Percentiles rank a stretch among this genome's conserved stretches.
Evolutionary conservation across 2,329 filamentous ascomycete genomes (phyloP).

Genomic region (Hysterium pulicare): DNA sequence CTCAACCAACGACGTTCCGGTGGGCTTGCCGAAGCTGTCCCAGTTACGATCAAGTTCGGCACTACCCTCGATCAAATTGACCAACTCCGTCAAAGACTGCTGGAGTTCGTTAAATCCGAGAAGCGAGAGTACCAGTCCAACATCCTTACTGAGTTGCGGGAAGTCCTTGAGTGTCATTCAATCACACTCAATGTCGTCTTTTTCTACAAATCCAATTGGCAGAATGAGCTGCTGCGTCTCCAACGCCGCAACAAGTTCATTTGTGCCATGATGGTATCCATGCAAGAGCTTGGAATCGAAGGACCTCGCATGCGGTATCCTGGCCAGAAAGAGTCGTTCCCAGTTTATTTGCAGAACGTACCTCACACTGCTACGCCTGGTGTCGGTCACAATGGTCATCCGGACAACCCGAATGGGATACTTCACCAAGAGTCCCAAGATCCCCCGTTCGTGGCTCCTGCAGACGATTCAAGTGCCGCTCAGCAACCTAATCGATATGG

Average conservation of each 20-base stretch:
- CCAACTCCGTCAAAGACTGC: conserved; percentile 70
- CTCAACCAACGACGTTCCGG: conserved; percentile 91
- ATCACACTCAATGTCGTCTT: conserved; percentile 90
- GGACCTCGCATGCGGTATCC: conserved; percentile 72
- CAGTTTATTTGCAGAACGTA: conserved; percentile 59
- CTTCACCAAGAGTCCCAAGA: conserved; percentile 35
- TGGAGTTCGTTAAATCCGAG: conserved; percentile 78
- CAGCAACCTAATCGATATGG: conserved; percentile 33
- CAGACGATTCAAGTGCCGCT: conserved; percentile 13
- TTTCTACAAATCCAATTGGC: conserved; percentile 97
- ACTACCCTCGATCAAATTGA: conserved; percentile 82
- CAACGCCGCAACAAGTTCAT: conserved; percentile 93
- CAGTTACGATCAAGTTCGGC: conserved; percentile 82
- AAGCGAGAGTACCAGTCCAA: conserved; percentile 87
- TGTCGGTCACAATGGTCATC: conserved; percentile 40
- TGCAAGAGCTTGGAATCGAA: conserved; percentile 81
- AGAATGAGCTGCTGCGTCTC: conserved; percentile 88
- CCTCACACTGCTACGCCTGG: conserved; percentile 44
- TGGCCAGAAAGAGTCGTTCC: conserved; percentile 64
- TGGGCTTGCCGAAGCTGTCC: conserved; percentile 79
- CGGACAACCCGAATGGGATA: conserved; percentile 45
- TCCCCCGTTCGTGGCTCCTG: conserved; percentile 41
- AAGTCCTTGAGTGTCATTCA: conserved; percentile 77
- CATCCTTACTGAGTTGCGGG: conserved; percentile 79
- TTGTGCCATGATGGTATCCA: conserved; percentile 81